Evolutionary conservation across 1,139 yeast genomes (phyloP).

Genomic region (Saccharomyces hybrid): DNA sequence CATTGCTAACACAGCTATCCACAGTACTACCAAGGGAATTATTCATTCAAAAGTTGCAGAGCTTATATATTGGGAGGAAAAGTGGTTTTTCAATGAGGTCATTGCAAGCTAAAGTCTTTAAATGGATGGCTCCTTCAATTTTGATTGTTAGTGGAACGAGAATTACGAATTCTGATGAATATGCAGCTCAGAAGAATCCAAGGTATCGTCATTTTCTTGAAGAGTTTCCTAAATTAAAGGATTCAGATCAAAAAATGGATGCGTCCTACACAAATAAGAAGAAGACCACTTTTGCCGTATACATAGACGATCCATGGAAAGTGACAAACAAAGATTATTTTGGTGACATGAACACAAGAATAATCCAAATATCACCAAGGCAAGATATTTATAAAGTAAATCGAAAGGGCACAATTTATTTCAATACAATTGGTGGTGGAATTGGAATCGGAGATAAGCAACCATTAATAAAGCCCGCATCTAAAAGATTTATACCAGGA

Average conservation of each 20-base stretch:
- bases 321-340: slow-evolving; percentile 63
- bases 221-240: slow-evolving; percentile 46
- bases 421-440: slow-evolving; percentile 67
- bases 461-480: slow-evolving; percentile 45
- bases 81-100: slow-evolving; percentile 85
- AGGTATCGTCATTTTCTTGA: slow-evolving; percentile 46
- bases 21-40: slow-evolving; percentile 31
- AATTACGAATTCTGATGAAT: slow-evolving; percentile 37
- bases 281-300: slow-evolving; percentile 51
- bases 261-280: slow-evolving; percentile 29
- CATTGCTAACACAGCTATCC: slow-evolving; percentile 31
- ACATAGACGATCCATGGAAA: slow-evolving; percentile 67
- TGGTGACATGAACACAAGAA: slow-evolving; percentile 49
- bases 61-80: slow-evolving; percentile 61
- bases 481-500: slow-evolving; percentile 45
- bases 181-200: slow-evolving; percentile 34
- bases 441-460: slow-evolving; percentile 71
- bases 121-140: slow-evolving; percentile 85
- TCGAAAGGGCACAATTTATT: slow-evolving; percentile 42
- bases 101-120: slow-evolving; percentile 72
- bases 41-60: slow-evolving; percentile 42
- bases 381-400: slow-evolving; percentile 44
- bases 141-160: slow-evolving; percentile 60
- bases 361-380: slow-evolving; percentile 60
- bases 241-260: slow-evolving; percentile 25